phyloP scores from a whole-genome alignment of 2,329 filamentous ascomycete genomes.

The Aureobasidium sp. region DNA sequence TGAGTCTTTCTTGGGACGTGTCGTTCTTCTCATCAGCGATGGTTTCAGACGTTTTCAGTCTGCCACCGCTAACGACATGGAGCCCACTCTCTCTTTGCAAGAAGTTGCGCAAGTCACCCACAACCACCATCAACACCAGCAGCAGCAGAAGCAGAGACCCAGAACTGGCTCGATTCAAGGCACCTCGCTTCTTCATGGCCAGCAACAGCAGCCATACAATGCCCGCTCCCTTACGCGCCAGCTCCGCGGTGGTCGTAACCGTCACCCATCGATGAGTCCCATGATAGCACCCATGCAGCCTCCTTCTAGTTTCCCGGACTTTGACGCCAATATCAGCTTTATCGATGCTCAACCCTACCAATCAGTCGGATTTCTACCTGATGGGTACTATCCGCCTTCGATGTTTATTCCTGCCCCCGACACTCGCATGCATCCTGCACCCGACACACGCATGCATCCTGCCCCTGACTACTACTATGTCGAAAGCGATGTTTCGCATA shows the following conservation, averaged over 20 bases:
- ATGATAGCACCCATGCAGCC: background rate
- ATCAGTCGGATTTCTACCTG: background rate
- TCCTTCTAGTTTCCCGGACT: background rate
- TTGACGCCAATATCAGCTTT: background rate
- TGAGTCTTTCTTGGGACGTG: constrained; percentile 15
- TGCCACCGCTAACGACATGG: background rate
- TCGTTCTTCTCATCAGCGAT: constrained; percentile 16
- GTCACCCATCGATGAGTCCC: background rate
- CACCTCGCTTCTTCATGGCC: background rate
- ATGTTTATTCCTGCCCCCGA: background rate
- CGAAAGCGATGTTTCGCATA: background rate
- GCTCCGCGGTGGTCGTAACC: background rate
- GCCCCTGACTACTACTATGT: background rate
- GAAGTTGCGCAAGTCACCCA: background rate
- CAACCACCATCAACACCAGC: background rate
- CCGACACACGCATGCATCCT: background rate
- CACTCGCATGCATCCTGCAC: background rate
- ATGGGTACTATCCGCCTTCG: background rate
- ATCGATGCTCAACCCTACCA: background rate
- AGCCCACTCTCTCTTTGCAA: background rate
- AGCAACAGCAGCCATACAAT: background rate
- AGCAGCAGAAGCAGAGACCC: background rate
- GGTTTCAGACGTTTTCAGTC: background rate
- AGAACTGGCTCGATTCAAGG: background rate
- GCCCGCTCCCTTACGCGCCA: background rate